Base-by-base conservation (phyloP, 2,329 filamentous ascomycete species). In the Reticulascus tulasneorum region DNA sequence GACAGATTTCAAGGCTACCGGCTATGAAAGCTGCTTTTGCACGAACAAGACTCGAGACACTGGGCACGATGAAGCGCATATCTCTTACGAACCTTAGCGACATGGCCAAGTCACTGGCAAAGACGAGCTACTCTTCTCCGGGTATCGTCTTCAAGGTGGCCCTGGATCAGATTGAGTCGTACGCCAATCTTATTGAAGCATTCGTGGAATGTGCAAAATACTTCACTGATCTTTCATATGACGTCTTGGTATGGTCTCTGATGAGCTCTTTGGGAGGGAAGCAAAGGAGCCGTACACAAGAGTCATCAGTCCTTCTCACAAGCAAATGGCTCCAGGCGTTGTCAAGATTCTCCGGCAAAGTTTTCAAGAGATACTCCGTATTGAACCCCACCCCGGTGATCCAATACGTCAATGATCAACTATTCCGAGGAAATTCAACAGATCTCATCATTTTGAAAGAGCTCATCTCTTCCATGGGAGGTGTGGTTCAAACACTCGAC, bases 191-290 rank as follows among this genome's bases (percentile, higher is more conserved):
- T 42, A 95, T 95, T 38, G 87, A 95, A 44, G 87, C 88, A 6
- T 87, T 98, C 43, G 90, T 97, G 11, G 89, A 96, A 56, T 96
- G 90, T 53, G 89, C 87, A 24, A 84, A 87, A 51, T 96, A 96
- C 57, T 96, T 97, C 50, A 95, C 91, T 2, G 82, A 86, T 36
- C 67, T 98, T 23, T 91, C 87, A 1, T 95, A 95, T 56, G 93
- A 98, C 59, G 86, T 95, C 21, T 71, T 98, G 28, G 86, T 88
- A 4, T 98, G 91, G 89, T 87, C 88, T 15, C 69, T 98, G 28
- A 79, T 98, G 62, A 94, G 81, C 53, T 80, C 79, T 2, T 64
- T 84, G 10, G 69, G 66, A 22, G 77, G 76, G 33, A 78, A 79
- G 46, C 71, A 74, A 35, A 69, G 79, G 51, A 82, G 77, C 51